phyloP scores from a whole-genome alignment of 495 filamentous ascomycete genomes.

The Penicillium arizonense region DNA sequence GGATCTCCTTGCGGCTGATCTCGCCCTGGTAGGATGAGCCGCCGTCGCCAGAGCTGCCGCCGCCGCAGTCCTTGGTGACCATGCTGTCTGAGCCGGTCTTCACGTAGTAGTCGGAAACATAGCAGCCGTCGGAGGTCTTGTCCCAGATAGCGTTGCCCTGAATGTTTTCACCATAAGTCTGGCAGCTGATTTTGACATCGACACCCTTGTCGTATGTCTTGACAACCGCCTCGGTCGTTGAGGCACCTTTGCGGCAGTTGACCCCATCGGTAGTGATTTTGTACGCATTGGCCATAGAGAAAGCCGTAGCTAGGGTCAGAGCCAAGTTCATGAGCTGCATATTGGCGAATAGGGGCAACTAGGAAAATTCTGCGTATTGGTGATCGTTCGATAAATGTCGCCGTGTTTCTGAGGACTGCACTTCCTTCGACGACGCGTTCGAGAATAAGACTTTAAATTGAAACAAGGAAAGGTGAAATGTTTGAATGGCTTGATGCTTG shows the following conservation, averaged over 20 bases:
- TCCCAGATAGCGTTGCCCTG: slow-evolving; percentile 14
- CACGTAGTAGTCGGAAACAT: slow-evolving; percentile 16
- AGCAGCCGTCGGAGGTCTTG: slow-evolving; percentile 15
- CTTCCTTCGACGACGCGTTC: not conserved
- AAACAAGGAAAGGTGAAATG: not conserved
- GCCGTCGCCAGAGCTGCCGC: slow-evolving; percentile 10
- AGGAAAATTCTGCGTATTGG: too few species aligned
- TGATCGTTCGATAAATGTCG: too few species aligned
- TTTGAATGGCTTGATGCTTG: not conserved
- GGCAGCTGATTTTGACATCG: slow-evolving; percentile 14
- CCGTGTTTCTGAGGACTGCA: not conserved
- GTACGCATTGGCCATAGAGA: slow-evolving; percentile 15
- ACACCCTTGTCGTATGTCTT: slow-evolving; percentile 1
- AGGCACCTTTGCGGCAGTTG: slow-evolving; percentile 13
- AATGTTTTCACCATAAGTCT: slow-evolving; percentile 11
- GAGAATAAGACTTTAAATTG: too few species aligned
- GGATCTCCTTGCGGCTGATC: slow-evolving; percentile 17
- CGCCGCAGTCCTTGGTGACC: slow-evolving; percentile 9
- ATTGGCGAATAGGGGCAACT: not conserved
- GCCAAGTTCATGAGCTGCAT: slow-evolving; percentile 14
- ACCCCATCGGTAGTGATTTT: slow-evolving; percentile 1
- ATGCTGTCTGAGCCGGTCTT: slow-evolving; percentile 14
- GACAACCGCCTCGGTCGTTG: slow-evolving; percentile 9
- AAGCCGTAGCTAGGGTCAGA: slow-evolving; percentile 11
- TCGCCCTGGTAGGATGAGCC: slow-evolving; percentile 14